Base-by-base conservation (phyloP, 2,329 filamentous ascomycete genomes). In the Didymella keratinophila region DNA sequence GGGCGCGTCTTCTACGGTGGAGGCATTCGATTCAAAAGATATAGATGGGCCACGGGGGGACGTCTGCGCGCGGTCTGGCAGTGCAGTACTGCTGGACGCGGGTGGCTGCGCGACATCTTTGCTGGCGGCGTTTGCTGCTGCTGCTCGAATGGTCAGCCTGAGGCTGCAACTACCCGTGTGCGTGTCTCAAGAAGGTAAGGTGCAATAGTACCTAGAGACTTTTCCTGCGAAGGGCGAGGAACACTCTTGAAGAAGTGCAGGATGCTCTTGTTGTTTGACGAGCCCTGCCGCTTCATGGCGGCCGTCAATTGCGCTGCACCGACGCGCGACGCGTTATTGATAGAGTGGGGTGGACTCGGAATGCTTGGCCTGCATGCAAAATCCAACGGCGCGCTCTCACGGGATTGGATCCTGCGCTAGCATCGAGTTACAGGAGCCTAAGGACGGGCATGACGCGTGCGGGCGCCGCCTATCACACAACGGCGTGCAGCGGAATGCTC, bases 401-500 rank as follows among this genome's bases (percentile, higher is more conserved):
- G 63, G 62, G 66, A 44, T 28, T 34, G 37, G 20, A 53, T 30
- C 23, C 12, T 39, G 25, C 37, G 46, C 45, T 45, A 20, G 32
- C 21, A 41, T 46, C 18, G 21, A 25, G 23, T 41, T 41, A 41
- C 20, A 32, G 53, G 54, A 46, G 30, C 43, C 55, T 21, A 51
- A 45, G 51, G 39, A 43, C 28, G 25, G 57, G 37, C 50, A 52
- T 52, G 60, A 53, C 52, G 51, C 51, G 36, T 37, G 51, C 10
- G 50, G 52, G 32, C 25, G n/a, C n/a, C 25, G n/a, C 21, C 43
- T 36, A 49, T 41, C 41, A 25, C 41, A 25, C 23, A 36, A 49
- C 56, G 56, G 54, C 60, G 59, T 56, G 61, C 62, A 65, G 60
- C 64, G 64, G 62, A 64, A 60, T 63, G 58, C 49, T 58, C 42